Evolutionary conservation across 345 rosid genomes (phyloP).

Genomic region (Hibiscus syriacus): DNA sequence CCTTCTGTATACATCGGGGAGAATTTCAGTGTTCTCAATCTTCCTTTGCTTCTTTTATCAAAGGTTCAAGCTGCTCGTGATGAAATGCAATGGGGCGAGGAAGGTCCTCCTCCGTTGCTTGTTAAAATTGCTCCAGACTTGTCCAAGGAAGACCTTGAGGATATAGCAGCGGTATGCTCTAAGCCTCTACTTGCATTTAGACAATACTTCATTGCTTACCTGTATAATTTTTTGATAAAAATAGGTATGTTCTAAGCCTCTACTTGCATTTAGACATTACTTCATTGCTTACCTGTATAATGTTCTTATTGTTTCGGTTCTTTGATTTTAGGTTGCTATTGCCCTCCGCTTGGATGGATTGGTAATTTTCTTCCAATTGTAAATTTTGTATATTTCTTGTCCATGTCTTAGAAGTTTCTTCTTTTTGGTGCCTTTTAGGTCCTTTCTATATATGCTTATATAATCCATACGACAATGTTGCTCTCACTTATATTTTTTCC

Average conservation of each 20-base stretch:
- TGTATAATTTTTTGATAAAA: too few relatives aligned
- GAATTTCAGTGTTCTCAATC: background rate
- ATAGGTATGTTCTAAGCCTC: conserved; percentile 28
- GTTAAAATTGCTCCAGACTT: conserved; percentile 97
- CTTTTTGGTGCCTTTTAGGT: background rate
- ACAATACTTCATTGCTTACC: background rate
- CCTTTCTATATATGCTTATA: background rate
- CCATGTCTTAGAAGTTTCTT: background rate
- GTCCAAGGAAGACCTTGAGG: conserved; percentile 91
- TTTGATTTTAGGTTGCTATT: conserved; percentile 72
- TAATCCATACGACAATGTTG: background rate
- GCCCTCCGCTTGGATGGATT: conserved; percentile 94
- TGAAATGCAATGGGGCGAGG: conserved; percentile 99
- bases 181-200: conserved; percentile 1
- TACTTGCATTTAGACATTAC: conserved; percentile 6
- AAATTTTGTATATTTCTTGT: background rate
- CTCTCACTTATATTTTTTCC: background rate
- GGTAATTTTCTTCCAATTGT: conserved; percentile 40
- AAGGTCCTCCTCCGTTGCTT: conserved; percentile 94
- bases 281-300: background rate
- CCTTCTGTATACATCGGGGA: background rate
- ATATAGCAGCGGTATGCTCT: conserved; percentile 81
- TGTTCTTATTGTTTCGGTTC: conserved; percentile 25
- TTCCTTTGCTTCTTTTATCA: conserved; percentile 10
- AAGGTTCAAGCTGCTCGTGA: conserved; percentile 99